Percentiles rank a stretch among this genome's conserved stretches.
phyloP scores from a whole-genome alignment of 225 moss, liverwort and hornwort genomes.

The Sphagnum tenellum region DNA sequence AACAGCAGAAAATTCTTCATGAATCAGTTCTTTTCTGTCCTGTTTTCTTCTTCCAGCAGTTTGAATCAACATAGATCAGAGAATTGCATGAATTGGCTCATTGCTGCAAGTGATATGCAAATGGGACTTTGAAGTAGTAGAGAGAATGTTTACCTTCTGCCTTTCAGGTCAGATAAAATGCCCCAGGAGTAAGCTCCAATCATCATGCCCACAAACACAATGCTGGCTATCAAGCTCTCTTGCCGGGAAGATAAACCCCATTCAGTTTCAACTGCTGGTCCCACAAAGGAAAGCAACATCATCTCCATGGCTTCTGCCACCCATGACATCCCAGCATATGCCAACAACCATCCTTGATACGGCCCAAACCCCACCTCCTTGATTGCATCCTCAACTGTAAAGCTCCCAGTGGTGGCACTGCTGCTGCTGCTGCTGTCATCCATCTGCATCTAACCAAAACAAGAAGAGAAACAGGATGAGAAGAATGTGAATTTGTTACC shows the following conservation, averaged over 20 bases:
- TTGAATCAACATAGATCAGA: too few species aligned
- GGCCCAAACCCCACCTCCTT: slow-evolving; percentile 57
- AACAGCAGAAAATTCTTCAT: background rate
- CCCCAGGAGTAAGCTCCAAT: slow-evolving; percentile 92
- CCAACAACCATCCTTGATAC: slow-evolving; percentile 62
- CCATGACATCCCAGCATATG: slow-evolving; percentile 91
- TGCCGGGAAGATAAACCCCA: slow-evolving; percentile 60
- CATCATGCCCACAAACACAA: slow-evolving; percentile 93
- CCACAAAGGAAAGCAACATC: slow-evolving; percentile 89
- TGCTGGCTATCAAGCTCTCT: slow-evolving; percentile 76
- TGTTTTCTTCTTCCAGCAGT: too few species aligned
- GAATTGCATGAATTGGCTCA: too few species aligned
- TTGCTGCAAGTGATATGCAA: too few species aligned
- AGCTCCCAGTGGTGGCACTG: slow-evolving; percentile 4
- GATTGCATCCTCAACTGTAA: slow-evolving; percentile 75
- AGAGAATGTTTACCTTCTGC: slow-evolving; percentile 43
- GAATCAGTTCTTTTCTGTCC: too few species aligned
- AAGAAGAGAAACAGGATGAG: too few species aligned
- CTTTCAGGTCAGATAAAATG: slow-evolving; percentile 72
- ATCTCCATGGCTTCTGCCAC: slow-evolving; percentile 94
- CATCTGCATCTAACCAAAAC: slow-evolving; percentile 6
- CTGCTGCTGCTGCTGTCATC: slow-evolving; percentile 12
- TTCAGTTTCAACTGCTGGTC: slow-evolving; percentile 62
- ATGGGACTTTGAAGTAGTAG: too few species aligned
- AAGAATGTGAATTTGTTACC: too few species aligned